A percentile compares a stretch with the other conserved stretches of the same genome.
phyloP scores from a whole-genome alignment of 2,329 filamentous ascomycete genomes.

The Phoma sp. region DNA sequence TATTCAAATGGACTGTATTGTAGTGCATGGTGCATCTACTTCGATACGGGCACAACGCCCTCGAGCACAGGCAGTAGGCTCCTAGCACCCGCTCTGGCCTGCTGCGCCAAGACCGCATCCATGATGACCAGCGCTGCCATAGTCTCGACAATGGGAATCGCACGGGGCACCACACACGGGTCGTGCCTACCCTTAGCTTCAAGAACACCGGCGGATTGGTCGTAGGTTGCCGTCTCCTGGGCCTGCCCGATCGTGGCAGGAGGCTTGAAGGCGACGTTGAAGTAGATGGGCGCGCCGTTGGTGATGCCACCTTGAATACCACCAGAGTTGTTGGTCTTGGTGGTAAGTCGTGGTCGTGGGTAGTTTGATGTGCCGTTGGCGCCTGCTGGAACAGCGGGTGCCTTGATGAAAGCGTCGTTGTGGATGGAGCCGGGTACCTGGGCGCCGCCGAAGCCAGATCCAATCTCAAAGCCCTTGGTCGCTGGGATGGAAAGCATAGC shows the following conservation, averaged over 20 bases:
- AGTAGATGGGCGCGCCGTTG: slow-evolving; percentile 93
- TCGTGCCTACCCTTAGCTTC: slow-evolving; percentile 95
- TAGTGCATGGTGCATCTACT: slow-evolving; percentile 1
- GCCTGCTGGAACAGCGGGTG: slow-evolving; percentile 56
- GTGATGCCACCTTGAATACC: slow-evolving; percentile 95
- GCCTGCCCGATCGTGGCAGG: slow-evolving; percentile 91
- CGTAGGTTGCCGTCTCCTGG: slow-evolving; percentile 83
- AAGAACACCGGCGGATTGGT: slow-evolving; percentile 74
- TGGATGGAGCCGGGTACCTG: slow-evolving; percentile 87
- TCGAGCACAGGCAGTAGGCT: slow-evolving; percentile 49
- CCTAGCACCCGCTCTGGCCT: slow-evolving; percentile 58
- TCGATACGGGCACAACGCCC: slow-evolving; percentile 43
- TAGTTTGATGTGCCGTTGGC: slow-evolving; percentile 52
- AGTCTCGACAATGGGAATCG: slow-evolving; percentile 85
- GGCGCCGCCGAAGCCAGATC: slow-evolving; percentile 87
- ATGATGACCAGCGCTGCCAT: slow-evolving; percentile 91
- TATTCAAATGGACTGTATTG: background rate
- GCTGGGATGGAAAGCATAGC: slow-evolving; percentile 96
- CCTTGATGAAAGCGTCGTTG: slow-evolving; percentile 84
- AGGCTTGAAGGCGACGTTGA: slow-evolving; percentile 93
- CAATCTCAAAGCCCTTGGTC: slow-evolving; percentile 94
- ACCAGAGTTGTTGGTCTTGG: slow-evolving; percentile 92
- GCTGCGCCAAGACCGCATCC: slow-evolving; percentile 85
- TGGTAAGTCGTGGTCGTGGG: slow-evolving; percentile 69
- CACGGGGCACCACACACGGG: slow-evolving; percentile 87